Conservation (phyloP, 257 asterid species). For the Osmanthus fragrans region DNA sequence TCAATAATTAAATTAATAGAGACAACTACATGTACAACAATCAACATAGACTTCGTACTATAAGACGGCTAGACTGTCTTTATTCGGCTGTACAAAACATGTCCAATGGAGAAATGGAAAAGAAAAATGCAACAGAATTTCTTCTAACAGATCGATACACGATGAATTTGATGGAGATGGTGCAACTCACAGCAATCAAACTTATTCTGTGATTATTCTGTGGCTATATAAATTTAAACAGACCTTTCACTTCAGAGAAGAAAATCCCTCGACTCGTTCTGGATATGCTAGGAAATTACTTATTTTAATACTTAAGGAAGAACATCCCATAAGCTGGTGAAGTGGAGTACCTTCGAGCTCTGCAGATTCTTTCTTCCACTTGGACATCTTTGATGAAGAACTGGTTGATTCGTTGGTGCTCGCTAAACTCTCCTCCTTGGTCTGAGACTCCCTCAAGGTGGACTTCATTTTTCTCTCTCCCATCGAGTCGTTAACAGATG, state of each 20-base stretch:
- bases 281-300: background rate
- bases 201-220: background rate
- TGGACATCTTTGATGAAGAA: slow-evolving; percentile 35
- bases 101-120: too few species aligned
- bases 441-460: slow-evolving; percentile 25
- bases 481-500: slow-evolving; percentile 27
- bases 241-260: background rate
- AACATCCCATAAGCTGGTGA: slow-evolving; percentile 87
- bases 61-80: background rate
- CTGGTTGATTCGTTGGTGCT: slow-evolving; percentile 35
- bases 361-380: slow-evolving; percentile 38
- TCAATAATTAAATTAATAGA: background rate
- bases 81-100: too few species aligned
- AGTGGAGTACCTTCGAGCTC: slow-evolving; percentile 69
- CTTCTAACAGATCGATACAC: too few species aligned
- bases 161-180: background rate
- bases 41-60: background rate
- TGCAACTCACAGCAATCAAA: background rate
- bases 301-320: slow-evolving; percentile 56
- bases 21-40: background rate
- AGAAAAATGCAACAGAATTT: too few species aligned
- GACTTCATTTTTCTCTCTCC: slow-evolving; percentile 63
- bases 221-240: background rate
- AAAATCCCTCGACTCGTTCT: background rate
- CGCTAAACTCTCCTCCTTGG: background rate